These are phyloP conservation scores for Chaetoscypha palmicola DNA, from an alignment of 2,329 filamentous ascomycete genomes.

Conservation along the genomic window DNA sequence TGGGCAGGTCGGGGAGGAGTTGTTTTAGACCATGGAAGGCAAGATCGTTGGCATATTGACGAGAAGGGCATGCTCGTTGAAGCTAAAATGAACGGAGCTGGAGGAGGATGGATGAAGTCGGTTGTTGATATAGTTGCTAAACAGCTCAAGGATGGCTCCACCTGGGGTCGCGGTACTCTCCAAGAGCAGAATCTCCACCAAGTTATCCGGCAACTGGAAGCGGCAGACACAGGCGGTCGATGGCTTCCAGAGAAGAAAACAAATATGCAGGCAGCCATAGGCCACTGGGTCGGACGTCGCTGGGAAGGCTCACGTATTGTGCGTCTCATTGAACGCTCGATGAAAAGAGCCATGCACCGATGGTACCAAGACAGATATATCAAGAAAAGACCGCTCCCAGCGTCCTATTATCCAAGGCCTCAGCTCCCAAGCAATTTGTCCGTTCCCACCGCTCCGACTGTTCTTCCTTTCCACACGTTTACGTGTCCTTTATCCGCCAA, in stretches of 20 bases:
- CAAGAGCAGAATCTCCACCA: slow-evolving; percentile 46
- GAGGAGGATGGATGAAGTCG: slow-evolving; percentile 75
- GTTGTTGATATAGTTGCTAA: slow-evolving; percentile 87
- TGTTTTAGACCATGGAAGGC: slow-evolving; percentile 61
- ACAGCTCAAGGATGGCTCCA: slow-evolving; percentile 77
- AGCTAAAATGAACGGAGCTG: slow-evolving; percentile 52
- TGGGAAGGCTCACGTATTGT: slow-evolving; percentile 88
- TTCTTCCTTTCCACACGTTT: slow-evolving; percentile 95
- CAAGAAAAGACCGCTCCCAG: slow-evolving; percentile 46
- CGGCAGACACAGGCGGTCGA: slow-evolving; percentile 27
- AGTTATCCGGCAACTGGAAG: slow-evolving; percentile 28
- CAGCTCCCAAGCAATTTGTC: slow-evolving; percentile 65
- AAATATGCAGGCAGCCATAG: slow-evolving; percentile 33
- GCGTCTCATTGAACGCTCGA: slow-evolving; percentile 75
- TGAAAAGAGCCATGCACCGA: slow-evolving; percentile 68
- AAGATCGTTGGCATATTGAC: slow-evolving; percentile 91
- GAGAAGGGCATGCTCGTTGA: slow-evolving; percentile 76
- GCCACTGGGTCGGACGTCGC: slow-evolving; percentile 61
- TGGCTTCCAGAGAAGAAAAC: slow-evolving; percentile 32
- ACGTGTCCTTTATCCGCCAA: slow-evolving; percentile 88
- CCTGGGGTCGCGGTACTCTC: slow-evolving; percentile 73
- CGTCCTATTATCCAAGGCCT: slow-evolving; percentile 61
- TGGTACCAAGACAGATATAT: slow-evolving; percentile 85
- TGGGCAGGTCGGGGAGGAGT: slow-evolving; percentile 89
- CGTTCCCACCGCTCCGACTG: slow-evolving; percentile 83